Evolutionary conservation across 78 protist species (phyloP), one percentile per base, ranked within the genome.

Genomic region (Emiliania huxleyi): DNA sequence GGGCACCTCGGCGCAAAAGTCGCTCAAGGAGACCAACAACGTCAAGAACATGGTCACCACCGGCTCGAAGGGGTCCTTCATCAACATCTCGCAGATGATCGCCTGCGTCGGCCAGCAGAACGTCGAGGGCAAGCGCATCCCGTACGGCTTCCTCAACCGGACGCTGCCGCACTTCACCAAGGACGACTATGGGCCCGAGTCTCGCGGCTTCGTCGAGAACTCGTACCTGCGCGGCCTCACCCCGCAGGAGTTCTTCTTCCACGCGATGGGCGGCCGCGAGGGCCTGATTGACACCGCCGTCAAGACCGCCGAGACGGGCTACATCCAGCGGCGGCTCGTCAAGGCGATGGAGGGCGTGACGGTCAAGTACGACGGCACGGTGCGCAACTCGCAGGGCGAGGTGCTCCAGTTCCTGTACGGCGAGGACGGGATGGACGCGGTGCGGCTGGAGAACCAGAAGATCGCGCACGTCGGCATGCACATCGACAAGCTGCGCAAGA

Each of bases 31-130:
- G 44, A 0, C 62, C 42, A 99, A 99, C 98, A 95, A 95, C 94
- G 43, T 98, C 92, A 97, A 98, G 88, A 56, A 46, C 45, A 99
- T 99, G 99, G 99, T 96, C 37, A 89, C 29, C 37, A 97, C 99
- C 0, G 99, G 99, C 12, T 97, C 99, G 87, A 99, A 99, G 94
- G 99, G 99, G 43, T 94, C 97, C 23, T n/a, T 83, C 84, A 92
- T 99, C 94, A 99, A 99, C 96, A 96, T 99, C 37, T 92, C 99
- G 19, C 99, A 99, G 98, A 98, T 98, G 90, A 96, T 98, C 77
- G 99, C 99, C n/a, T 97, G 98, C 71, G 99, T 99, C 48, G 99
- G 99, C 40, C 99, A 99, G 97, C 99, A 99, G 92, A 99, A 99
- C 96, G 99, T 99, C 43, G 99, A 98, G 90, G 99, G 99, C 35